These are phyloP conservation scores for Exidia glandulosa DNA, from an alignment of 768 basidiomycete genomes.

Conservation along the genomic window DNA sequence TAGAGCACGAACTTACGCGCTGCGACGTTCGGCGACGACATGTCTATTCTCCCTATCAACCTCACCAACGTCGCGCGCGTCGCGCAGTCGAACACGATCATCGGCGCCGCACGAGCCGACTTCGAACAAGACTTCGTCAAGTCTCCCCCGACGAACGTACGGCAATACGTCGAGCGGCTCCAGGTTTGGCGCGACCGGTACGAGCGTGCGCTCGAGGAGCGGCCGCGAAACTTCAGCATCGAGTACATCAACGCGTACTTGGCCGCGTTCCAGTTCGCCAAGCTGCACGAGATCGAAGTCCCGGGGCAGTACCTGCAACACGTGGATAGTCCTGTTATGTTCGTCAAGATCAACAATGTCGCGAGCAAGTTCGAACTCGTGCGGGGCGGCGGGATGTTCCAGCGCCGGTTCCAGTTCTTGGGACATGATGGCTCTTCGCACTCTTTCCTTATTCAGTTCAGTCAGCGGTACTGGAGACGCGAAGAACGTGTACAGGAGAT, in stretches of 20 bases:
- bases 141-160: slow-evolving; percentile 56
- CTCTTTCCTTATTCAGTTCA: slow-evolving; percentile 82
- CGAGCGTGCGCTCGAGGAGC: slow-evolving; percentile 69
- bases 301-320: slow-evolving; percentile 99
- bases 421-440: slow-evolving; percentile 85
- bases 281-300: slow-evolving; percentile 95
- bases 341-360: slow-evolving; percentile 85
- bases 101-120: slow-evolving; percentile 36
- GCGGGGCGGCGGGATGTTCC: slow-evolving; percentile 66
- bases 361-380: slow-evolving; percentile 84
- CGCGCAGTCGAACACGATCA: slow-evolving; percentile 17
- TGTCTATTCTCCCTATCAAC: slow-evolving; percentile 44
- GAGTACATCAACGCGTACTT: slow-evolving; percentile 86
- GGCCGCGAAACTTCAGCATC: slow-evolving; percentile 74
- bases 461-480: slow-evolving; percentile 72
- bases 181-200: slow-evolving; percentile 89
- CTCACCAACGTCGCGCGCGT: slow-evolving; percentile 48
- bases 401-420: slow-evolving; percentile 82
- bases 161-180: slow-evolving; percentile 82
- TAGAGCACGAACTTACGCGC: slow-evolving; percentile 65
- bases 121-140: slow-evolving; percentile 86
- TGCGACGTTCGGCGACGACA: slow-evolving; percentile 57
- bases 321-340: slow-evolving; percentile 86
- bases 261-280: slow-evolving; percentile 94
- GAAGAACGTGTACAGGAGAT: slow-evolving; percentile 90